These are phyloP conservation scores for Lepraria neglecta DNA, from an alignment of 495 filamentous ascomycete species.

Conservation along the genomic window DNA sequence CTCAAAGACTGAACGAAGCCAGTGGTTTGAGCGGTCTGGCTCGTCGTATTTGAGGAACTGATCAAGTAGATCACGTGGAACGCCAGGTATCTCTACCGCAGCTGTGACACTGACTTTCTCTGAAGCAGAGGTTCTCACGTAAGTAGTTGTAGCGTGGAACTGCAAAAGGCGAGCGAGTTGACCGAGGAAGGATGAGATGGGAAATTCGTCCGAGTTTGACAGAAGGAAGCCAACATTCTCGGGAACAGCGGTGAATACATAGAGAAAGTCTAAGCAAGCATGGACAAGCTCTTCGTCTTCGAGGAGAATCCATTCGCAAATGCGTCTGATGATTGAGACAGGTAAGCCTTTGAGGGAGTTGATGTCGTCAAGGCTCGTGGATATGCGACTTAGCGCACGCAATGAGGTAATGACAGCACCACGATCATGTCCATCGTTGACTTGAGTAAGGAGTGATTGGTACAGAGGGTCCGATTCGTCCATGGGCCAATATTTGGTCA, in stretches of 20 bases:
- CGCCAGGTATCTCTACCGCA: conserved; percentile 59
- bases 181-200: conserved; percentile 60
- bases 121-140: conserved; percentile 40
- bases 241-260: conserved; percentile 81
- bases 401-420: conserved; percentile 81
- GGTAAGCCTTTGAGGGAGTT: conserved; percentile 62
- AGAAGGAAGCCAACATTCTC: conserved; percentile 73
- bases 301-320: conserved; percentile 74
- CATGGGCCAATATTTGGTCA: conserved; percentile 72
- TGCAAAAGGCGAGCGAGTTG: conserved; percentile 72
- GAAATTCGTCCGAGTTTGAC: conserved; percentile 51
- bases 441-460: conserved; percentile 43
- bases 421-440: conserved; percentile 61
- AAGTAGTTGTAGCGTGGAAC: conserved; percentile 49
- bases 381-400: conserved; percentile 78
- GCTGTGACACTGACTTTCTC: conserved; percentile 45
- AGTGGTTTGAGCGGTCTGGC: conserved; percentile 79
- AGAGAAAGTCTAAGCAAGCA: conserved; percentile 87
- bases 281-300: conserved; percentile 88
- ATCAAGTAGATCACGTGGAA: conserved; percentile 71
- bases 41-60: conserved; percentile 69
- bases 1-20: conserved; percentile 64
- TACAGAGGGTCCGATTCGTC: conserved; percentile 45
- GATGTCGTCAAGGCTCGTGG: conserved; percentile 70
- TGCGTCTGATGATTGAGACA: conserved; percentile 52